Base-by-base conservation (phyloP, 73 alveolate genomes). In the Urostyla sp. region DNA sequence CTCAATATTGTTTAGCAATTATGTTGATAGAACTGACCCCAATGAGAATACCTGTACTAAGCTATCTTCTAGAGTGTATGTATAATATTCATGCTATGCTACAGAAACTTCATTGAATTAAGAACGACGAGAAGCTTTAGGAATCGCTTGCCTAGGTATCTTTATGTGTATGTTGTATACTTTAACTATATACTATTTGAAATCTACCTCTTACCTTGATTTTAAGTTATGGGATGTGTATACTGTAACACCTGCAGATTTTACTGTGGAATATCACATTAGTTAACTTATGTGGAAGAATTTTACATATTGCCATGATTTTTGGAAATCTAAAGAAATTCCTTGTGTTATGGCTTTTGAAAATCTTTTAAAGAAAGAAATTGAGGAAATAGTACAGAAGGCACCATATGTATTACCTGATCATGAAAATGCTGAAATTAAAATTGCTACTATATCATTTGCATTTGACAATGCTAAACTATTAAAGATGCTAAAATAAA, bases 181-280 rank as follows among this genome's bases (percentile, higher is more conserved):
- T 37, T n/a, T 51, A 34, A 36, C 69, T 1, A 32, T 40, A 4
- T 75, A 35, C 40, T 75, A 75, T 57, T 23, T 28, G 35, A 28
- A 51, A 1, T 8, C 54, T 34, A 44, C 72, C 18, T 56, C 76
- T 7, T 37, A 57, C 48, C 3, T 30, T 8, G 78, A 75, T n/a
- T 73, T 31, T 73, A 53, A 73, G 32, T 27, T 75, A 23, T 75
- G 78, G 76, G 87, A 75, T 56, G 67, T 75, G 11, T 49, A 30
- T 21, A 75, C 87, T 23, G 87, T 75, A 6, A 75, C 87, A 37
- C 58, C 78, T 31, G 87, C 76, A 2, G 87, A 75, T 30, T 75
- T 50, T 31, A 75, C 87, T 8, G 66, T 34, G 3, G 87, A 75
- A 53, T 43, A 34, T n/a, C 26, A 13, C 11, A 56, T 75, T 1